Evolutionary conservation across 2,329 filamentous ascomycete species (phyloP), one percentile per base, ranked within the genome.

Genomic region (Xylariomycetidae sp.): DNA sequence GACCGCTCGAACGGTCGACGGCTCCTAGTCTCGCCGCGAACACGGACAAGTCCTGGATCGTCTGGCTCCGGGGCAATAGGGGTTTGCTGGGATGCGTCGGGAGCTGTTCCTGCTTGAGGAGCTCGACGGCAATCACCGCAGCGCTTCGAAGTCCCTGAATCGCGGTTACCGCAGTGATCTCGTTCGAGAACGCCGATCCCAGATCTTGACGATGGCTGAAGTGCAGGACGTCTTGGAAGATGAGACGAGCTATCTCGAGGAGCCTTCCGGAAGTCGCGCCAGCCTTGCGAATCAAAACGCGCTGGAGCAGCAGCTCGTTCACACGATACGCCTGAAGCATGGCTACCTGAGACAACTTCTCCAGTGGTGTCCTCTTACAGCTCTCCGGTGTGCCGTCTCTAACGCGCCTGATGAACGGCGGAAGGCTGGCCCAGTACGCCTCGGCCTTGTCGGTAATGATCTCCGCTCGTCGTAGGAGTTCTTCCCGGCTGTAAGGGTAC

Each of bases 1-100:
- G 49, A 22, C 55, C 54, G 16, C 59, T 56, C 1, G 42, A 37
- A 5, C 50, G 54, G 16, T 58, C 51, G 11, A 59, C 46, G 3
- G 52, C 44, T 3, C 50, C 57, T 6, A 61, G 43, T n/a, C 53
- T 35, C 15, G 55, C 48, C 10, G 56, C 58, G 27, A 61, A 60
- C 4, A 61, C 53, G 11, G 58, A 52, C 11, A 61, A 41, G 31
- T 60, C 53, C 38, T 60, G 57, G 14, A 61, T 61, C 5, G 58
- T 61, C 31, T 55, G 52, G 33, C 57, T 61, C 16, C 57, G 48
- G 12, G 56, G 55, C 14, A 61, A 34, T 25, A 55, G 42, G n/a
- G 54, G 53, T n/a, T 51, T 44, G 38, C 49, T 51, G 6, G 56
- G 56, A 31, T 57, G 54, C 12, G 51, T 51, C n/a, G 51, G 49